phyloP scores from a whole-genome alignment of 2,329 filamentous ascomycete species.

The Aspergillus persii region DNA sequence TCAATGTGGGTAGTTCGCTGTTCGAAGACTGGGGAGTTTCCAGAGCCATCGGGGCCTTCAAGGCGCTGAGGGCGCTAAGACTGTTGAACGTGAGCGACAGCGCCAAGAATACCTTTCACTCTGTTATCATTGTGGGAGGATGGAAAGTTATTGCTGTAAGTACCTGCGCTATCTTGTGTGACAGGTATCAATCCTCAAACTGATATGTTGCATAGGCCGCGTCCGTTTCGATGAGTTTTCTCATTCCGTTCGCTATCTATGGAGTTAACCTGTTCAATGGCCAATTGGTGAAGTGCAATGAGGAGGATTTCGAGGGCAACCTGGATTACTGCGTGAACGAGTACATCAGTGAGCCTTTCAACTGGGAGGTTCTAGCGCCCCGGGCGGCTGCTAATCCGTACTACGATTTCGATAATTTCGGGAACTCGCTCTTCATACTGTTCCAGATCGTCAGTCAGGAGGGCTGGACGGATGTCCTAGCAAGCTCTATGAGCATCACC shows the following conservation, averaged over 20 bases:
- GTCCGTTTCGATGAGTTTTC: conserved; percentile 87
- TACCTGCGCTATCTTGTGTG: conserved; percentile 13
- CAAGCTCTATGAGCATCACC: conserved; percentile 76
- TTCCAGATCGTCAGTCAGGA: conserved; percentile 99
- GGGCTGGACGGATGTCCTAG: conserved; percentile 94
- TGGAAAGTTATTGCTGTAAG: conserved; percentile 86
- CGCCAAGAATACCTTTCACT: conserved; percentile 93
- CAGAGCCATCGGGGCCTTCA: conserved; percentile 91
- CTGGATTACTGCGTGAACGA: conserved; percentile 77
- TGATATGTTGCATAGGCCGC: conserved; percentile 56
- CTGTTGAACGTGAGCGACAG: conserved; percentile 95
- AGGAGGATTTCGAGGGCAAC: conserved; percentile 57
- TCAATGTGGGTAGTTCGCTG: conserved; percentile 84
- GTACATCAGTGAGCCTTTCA: conserved; percentile 71
- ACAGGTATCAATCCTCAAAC: neutral
- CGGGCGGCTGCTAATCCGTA: conserved; percentile 77
- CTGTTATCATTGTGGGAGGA: conserved; percentile 86
- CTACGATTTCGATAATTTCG: conserved; percentile 93
- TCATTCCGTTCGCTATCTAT: conserved; percentile 96
- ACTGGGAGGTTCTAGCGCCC: conserved; percentile 82
- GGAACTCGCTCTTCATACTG: conserved; percentile 88
- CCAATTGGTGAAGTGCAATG: conserved; percentile 76
- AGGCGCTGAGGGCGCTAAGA: conserved; percentile 85
- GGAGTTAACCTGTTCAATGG: conserved; percentile 91
- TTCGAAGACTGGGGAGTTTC: conserved; percentile 80